Evolutionary conservation across 345 rosid species (phyloP).

Genomic region (Dimocarpus longan): DNA sequence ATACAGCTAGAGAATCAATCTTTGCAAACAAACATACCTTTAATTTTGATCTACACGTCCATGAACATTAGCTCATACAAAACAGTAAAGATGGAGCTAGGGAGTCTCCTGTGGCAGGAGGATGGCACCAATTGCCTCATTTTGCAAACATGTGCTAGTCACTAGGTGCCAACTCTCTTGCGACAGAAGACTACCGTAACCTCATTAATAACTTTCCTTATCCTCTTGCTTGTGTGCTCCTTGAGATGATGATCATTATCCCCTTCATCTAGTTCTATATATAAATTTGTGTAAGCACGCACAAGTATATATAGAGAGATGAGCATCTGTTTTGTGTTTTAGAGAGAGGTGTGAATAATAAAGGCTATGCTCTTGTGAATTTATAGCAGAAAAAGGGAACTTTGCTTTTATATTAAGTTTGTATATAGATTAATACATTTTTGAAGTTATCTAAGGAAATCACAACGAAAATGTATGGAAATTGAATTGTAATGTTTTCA

Average conservation of each 20-base stretch:
- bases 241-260: neutral
- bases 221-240: too few species aligned
- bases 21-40: neutral
- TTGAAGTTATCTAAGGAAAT: too few species aligned
- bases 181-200: neutral
- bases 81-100: neutral
- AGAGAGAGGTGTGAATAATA: too few species aligned
- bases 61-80: neutral
- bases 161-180: constrained; percentile 26
- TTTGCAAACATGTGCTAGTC: neutral
- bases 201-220: neutral
- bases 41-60: neutral
- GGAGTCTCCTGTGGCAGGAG: neutral
- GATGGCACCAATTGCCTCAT: neutral
- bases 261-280: neutral
- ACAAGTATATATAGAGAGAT: neutral
- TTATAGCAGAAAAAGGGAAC: too few species aligned
- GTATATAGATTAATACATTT: too few species aligned
- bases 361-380: too few species aligned
- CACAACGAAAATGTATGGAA: too few species aligned
- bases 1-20: too few species aligned
- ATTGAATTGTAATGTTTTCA: too few species aligned
- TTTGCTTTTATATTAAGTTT: too few species aligned
- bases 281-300: too few species aligned
- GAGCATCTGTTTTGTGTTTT: too few species aligned